A percentile compares a stretch with the other conserved stretches of the same genome.
Conservation (phyloP, 1,139 yeast genomes). For the Zygosaccharomyces pseudobailii region DNA sequence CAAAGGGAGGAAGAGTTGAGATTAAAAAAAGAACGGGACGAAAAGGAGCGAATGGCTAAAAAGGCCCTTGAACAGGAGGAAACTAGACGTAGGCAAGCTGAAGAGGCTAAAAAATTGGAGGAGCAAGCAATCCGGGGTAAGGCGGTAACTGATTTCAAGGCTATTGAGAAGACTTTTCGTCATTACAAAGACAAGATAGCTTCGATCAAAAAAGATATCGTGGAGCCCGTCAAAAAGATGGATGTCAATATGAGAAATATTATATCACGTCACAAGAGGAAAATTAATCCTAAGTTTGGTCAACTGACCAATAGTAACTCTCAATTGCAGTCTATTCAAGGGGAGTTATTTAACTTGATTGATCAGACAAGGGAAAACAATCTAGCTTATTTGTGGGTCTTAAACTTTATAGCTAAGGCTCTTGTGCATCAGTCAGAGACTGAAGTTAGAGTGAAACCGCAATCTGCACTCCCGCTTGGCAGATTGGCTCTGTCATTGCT, state of each 20-base stretch:
- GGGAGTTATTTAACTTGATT: conserved; percentile 49
- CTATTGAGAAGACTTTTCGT: conserved; percentile 46
- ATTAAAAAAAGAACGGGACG: conserved; percentile 10
- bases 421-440: conserved; percentile 89
- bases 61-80: conserved; percentile 8
- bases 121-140: conserved; percentile 14
- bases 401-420: conserved; percentile 80
- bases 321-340: conserved; percentile 52
- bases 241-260: conserved; percentile 41
- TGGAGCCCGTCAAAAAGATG: conserved; percentile 43
- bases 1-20: conserved; percentile 9
- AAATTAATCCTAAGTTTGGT: conserved; percentile 84
- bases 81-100: conserved; percentile 11
- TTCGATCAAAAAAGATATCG: conserved; percentile 56
- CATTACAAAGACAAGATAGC: conserved; percentile 52
- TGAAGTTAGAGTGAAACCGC: conserved; percentile 77
- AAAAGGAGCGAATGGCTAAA: conserved; percentile 4
- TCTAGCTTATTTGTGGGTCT: conserved; percentile 62
- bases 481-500: conserved; percentile 55
- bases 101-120: conserved; percentile 15
- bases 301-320: conserved; percentile 69
- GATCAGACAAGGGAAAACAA: conserved; percentile 43
- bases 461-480: conserved; percentile 78
- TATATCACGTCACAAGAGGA: conserved; percentile 51
- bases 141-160: conserved; percentile 15